Conservation (phyloP, 345 rosid genomes). For the Eucalyptus dawsonii region DNA sequence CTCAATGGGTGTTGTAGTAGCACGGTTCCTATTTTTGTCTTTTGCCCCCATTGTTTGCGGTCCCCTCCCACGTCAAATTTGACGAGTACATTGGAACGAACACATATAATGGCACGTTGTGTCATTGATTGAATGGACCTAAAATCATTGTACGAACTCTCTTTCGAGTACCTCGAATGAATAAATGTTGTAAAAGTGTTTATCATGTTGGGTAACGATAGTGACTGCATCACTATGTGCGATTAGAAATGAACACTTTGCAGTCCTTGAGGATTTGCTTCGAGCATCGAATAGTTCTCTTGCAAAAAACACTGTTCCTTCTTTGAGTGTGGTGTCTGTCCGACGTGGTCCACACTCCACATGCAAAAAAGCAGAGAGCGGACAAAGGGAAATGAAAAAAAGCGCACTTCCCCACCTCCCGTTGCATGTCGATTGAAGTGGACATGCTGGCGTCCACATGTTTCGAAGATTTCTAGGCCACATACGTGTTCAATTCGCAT, state of each 20-base stretch:
- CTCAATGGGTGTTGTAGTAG: not conserved
- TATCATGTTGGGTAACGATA: not conserved
- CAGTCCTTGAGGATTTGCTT: not conserved
- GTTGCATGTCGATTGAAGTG: not conserved
- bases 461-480: not conserved
- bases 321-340: not conserved
- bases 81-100: not conserved
- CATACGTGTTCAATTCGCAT: not conserved
- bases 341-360: not conserved
- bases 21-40: not conserved
- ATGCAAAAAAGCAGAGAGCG: not conserved
- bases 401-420: not conserved
- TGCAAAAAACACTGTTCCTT: not conserved
- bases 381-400: not conserved
- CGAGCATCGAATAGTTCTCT: not conserved
- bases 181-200: not conserved
- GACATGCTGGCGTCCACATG: not conserved
- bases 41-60: not conserved
- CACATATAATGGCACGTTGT: not conserved
- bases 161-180: not conserved
- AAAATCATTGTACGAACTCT: not conserved
- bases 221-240: not conserved
- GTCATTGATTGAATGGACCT: not conserved
- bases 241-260: not conserved
- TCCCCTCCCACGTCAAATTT: not conserved